phyloP scores from a whole-genome alignment of 108 stramenopile genomes.

The Nitzschia palea region DNA sequence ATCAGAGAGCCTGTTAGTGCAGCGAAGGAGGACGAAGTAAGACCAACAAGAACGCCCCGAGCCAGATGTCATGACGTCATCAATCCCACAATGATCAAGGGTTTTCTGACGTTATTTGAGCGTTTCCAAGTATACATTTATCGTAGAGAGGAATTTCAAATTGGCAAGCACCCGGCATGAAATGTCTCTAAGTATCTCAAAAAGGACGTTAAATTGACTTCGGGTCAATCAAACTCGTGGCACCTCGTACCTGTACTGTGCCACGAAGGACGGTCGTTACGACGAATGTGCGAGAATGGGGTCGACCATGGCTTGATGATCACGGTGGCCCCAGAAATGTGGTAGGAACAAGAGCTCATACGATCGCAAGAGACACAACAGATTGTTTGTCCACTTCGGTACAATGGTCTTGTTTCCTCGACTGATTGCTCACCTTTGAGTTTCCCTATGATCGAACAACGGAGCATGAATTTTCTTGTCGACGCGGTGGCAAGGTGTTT shows the following conservation, averaged over 20 bases:
- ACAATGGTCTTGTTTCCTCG: no score
- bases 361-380: no score
- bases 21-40: no score
- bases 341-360: no score
- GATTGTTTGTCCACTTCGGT: no score
- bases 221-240: background rate
- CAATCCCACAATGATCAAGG: background rate
- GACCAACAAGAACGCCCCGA: background rate
- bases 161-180: background rate
- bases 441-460: no score
- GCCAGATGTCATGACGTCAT: background rate
- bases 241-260: background rate
- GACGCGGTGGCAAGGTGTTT: no score
- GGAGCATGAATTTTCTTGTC: no score
- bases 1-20: no score
- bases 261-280: background rate
- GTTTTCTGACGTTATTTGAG: background rate
- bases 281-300: background rate
- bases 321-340: no score
- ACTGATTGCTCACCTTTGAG: no score
- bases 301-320: conserved; percentile 3
- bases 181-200: background rate
- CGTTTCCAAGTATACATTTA: background rate
- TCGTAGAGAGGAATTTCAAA: background rate
- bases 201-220: background rate